Conservation (phyloP, 192 early-diverging fungal species). For the Backusella mclennaniae region DNA sequence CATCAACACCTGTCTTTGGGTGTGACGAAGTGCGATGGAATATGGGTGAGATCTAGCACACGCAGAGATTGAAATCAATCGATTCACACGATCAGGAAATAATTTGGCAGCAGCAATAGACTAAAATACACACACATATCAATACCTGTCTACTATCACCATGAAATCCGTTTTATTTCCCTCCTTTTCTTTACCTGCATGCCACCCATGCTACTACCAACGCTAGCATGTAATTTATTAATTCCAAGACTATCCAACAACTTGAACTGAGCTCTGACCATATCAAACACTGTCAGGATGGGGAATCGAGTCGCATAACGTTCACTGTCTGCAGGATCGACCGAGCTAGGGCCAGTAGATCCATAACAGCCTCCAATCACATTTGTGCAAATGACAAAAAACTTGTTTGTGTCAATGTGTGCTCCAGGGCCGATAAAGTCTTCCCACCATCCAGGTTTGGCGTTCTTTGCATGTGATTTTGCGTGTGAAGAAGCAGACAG, state of each 20-base stretch:
- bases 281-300: slow-evolving; percentile 90
- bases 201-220: slow-evolving; percentile 95
- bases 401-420: slow-evolving; percentile 91
- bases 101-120: slow-evolving; percentile 82
- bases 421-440: slow-evolving; percentile 93
- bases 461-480: slow-evolving; percentile 79
- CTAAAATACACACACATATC: slow-evolving; percentile 13
- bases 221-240: slow-evolving; percentile 78
- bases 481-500: slow-evolving; percentile 91
- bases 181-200: slow-evolving; percentile 62
- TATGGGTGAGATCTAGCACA: slow-evolving; percentile 95
- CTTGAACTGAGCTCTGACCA: slow-evolving; percentile 92
- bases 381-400: slow-evolving; percentile 95
- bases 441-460: slow-evolving; percentile 93
- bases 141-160: background rate
- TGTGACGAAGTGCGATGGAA: slow-evolving; percentile 90
- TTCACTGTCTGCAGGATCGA: slow-evolving; percentile 72
- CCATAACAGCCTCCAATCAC: slow-evolving; percentile 97
- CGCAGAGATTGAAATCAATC: slow-evolving; percentile 84
- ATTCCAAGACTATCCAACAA: slow-evolving; percentile 82
- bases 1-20: slow-evolving; percentile 93
- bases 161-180: background rate
- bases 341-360: slow-evolving; percentile 84
- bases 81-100: slow-evolving; percentile 78
- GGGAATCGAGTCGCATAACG: slow-evolving; percentile 92